Conservation (phyloP, 768 basidiomycete genomes). For the Amanita inopinata region DNA sequence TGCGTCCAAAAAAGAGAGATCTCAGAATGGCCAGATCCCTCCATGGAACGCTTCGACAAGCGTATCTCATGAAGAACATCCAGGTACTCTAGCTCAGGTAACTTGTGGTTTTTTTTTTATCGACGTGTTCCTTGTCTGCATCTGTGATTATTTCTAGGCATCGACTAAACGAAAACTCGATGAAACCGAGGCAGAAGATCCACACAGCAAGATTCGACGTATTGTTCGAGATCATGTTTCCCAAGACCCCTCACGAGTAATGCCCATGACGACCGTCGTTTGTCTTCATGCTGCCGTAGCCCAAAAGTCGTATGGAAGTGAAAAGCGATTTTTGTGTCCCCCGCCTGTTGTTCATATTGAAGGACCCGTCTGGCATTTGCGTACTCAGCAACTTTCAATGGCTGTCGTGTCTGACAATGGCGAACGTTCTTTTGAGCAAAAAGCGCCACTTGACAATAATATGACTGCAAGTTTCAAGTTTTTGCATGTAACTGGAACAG, state of each 20-base stretch:
- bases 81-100: slow-evolving; percentile 30
- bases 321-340: slow-evolving; percentile 90
- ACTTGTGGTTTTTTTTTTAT: slow-evolving; percentile 12
- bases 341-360: slow-evolving; percentile 91
- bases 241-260: slow-evolving; percentile 62
- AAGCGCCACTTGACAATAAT: slow-evolving; percentile 72
- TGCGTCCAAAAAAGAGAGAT: slow-evolving; percentile 34
- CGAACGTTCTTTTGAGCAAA: slow-evolving; percentile 78
- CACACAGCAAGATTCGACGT: slow-evolving; percentile 74
- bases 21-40: slow-evolving; percentile 32
- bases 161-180: slow-evolving; percentile 73
- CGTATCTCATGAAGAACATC: slow-evolving; percentile 20
- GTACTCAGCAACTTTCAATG: slow-evolving; percentile 75
- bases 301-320: slow-evolving; percentile 93
- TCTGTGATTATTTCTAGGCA: slow-evolving; percentile 16
- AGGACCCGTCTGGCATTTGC: slow-evolving; percentile 80
- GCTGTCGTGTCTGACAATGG: slow-evolving; percentile 77
- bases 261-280: slow-evolving; percentile 86
- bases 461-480: slow-evolving; percentile 89
- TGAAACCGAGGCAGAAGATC: slow-evolving; percentile 49
- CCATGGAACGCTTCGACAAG: slow-evolving; percentile 24
- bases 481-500: slow-evolving; percentile 79
- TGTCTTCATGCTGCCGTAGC: slow-evolving; percentile 89
- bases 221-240: slow-evolving; percentile 77
- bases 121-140: slow-evolving; percentile 7